Conservation (phyloP, 2,329 filamentous ascomycete species). For the Fonsecaea monophora region DNA sequence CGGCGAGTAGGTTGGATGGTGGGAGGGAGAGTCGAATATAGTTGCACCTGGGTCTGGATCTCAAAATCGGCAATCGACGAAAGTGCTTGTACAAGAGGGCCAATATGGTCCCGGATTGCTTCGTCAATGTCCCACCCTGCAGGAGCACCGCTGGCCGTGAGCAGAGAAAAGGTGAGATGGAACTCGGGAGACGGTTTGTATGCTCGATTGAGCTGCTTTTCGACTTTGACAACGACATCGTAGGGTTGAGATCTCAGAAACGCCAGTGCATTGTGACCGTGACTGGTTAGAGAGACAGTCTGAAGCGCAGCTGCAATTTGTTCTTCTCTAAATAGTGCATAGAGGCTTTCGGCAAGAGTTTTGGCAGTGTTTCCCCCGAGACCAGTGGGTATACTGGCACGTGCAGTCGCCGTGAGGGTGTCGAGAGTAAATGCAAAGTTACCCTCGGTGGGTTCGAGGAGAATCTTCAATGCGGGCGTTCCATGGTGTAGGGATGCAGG, state of each 20-base stretch:
- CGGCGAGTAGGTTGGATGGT: conserved; percentile 67
- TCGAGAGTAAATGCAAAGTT: conserved; percentile 39
- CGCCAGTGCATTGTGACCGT: conserved; percentile 42
- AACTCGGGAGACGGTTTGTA: conserved; percentile 93
- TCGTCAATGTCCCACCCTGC: conserved; percentile 90
- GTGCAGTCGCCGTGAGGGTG: conserved; percentile 22
- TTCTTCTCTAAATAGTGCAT: conserved; percentile 83
- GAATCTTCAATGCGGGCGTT: conserved; percentile 71
- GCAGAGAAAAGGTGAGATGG: conserved; percentile 93
- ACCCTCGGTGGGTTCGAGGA: conserved; percentile 62
- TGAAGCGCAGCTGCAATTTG: conserved; percentile 79
- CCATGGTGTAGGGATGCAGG: conserved; percentile 44
- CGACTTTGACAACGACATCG: conserved; percentile 64
- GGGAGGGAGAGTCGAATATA: conserved; percentile 77
- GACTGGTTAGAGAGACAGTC: conserved; percentile 45
- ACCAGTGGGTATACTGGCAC: conserved; percentile 23
- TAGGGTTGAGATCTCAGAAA: conserved; percentile 51
- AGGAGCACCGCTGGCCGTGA: conserved; percentile 77
- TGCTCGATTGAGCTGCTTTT: conserved; percentile 76
- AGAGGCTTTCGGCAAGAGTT: conserved; percentile 79
- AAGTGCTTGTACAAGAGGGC: conserved; percentile 79
- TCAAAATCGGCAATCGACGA: conserved; percentile 91
- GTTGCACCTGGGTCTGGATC: conserved; percentile 92
- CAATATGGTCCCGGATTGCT: conserved; percentile 80
- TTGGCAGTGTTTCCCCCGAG: conserved; percentile 15